Evolutionary conservation across 768 basidiomycete genomes (phyloP).

Genomic region (Cyathus striatus): DNA sequence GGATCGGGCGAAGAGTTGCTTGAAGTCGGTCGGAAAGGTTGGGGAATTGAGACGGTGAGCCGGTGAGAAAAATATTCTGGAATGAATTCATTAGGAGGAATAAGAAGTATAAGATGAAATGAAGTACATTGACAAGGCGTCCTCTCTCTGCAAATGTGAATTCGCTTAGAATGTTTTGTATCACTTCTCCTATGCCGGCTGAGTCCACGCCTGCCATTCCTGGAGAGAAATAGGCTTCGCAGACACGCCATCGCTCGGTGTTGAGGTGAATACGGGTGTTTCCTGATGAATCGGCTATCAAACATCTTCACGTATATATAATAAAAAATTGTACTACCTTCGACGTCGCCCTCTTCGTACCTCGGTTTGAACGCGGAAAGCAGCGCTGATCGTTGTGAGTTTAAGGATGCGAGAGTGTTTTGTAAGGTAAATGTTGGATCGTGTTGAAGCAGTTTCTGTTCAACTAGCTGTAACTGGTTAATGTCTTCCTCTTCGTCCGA

Average conservation of each 20-base stretch:
- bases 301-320: too few relatives aligned
- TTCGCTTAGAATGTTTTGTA: slow-evolving; percentile 75
- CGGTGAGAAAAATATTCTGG: slow-evolving; percentile 89
- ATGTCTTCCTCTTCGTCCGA: slow-evolving; percentile 92
- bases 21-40: slow-evolving; percentile 65
- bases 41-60: slow-evolving; percentile 70
- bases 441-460: slow-evolving; percentile 73
- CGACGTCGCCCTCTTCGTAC: slow-evolving; percentile 72
- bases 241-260: slow-evolving; percentile 85
- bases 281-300: slow-evolving; percentile 42
- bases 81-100: not conserved
- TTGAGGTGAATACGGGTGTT: slow-evolving; percentile 81
- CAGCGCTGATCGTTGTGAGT: slow-evolving; percentile 76
- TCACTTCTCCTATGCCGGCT: slow-evolving; percentile 89
- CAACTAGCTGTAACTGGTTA: slow-evolving; percentile 63
- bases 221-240: slow-evolving; percentile 91
- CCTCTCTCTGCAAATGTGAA: slow-evolving; percentile 66
- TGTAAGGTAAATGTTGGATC: slow-evolving; percentile 82
- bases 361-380: slow-evolving; percentile 80
- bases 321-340: too few relatives aligned
- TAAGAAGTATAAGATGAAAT: slow-evolving; percentile 9
- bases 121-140: slow-evolving; percentile 65
- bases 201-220: slow-evolving; percentile 93
- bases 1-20: slow-evolving; percentile 73
- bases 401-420: slow-evolving; percentile 77